A percentile compares a stretch with the other conserved stretches of the same genome.
Evolutionary conservation across 148 eudicot genomes (phyloP).

Genomic region (Mesembryanthemum crystallinum): DNA sequence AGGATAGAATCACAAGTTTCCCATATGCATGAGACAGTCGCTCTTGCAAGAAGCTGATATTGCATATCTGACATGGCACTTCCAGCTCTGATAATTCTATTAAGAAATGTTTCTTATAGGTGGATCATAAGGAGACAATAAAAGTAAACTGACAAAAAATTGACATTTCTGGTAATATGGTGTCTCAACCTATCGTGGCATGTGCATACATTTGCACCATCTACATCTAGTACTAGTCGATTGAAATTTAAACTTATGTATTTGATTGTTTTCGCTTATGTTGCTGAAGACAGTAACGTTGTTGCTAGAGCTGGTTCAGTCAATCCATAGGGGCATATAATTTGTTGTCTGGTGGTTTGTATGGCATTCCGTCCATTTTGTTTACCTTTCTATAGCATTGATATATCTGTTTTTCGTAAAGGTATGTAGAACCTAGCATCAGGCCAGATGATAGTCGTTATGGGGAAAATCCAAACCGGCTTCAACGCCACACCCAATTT

Average conservation of each 20-base stretch:
- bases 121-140: not conserved
- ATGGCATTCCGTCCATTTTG: not conserved
- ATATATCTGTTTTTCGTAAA: constrained; percentile 37
- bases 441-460: constrained; percentile 99
- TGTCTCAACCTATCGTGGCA: not conserved
- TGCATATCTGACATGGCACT: not conserved
- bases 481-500: constrained; percentile 99
- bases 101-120: not conserved
- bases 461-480: constrained; percentile 98
- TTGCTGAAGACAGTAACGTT: not conserved
- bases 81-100: not conserved
- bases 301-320: not conserved
- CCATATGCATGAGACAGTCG: not conserved
- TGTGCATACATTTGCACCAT: not conserved
- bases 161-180: not conserved
- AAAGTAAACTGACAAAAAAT: not conserved
- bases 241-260: not conserved
- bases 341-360: constrained; percentile 2
- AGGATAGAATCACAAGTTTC: not conserved
- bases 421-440: constrained; percentile 97
- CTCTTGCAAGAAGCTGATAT: not conserved
- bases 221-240: not conserved
- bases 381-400: constrained; percentile 20
- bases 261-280: not conserved
- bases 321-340: constrained; percentile 3